These are phyloP conservation scores for Paramecium pentaurelia DNA, from an alignment of 73 alveolate species.

Conservation along the genomic window DNA sequence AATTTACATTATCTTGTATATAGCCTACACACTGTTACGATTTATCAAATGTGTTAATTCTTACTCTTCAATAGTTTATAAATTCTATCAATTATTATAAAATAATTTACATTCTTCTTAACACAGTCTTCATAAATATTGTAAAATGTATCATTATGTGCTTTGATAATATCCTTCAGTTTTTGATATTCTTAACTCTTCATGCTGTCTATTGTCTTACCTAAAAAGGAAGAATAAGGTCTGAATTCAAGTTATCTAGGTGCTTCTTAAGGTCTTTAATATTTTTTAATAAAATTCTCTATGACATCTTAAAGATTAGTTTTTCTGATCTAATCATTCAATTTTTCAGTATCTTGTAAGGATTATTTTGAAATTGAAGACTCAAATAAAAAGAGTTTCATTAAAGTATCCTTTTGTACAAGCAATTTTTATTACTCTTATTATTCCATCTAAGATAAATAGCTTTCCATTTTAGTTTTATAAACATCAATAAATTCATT, in stretches of 20 bases:
- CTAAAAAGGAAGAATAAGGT: background rate
- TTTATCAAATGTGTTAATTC: background rate
- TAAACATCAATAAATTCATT: slow-evolving; percentile 38
- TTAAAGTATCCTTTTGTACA: slow-evolving; percentile 20
- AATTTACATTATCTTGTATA: background rate
- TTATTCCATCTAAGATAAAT: background rate
- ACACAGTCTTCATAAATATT: background rate
- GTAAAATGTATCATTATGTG: background rate
- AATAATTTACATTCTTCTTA: background rate
- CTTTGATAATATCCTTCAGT: background rate
- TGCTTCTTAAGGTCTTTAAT: background rate
- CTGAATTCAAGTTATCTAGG: background rate
- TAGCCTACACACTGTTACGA: background rate
- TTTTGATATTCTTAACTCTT: background rate
- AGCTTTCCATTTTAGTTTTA: slow-evolving; percentile 11
- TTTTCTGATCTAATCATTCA: background rate
- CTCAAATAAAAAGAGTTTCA: slow-evolving; percentile 29
- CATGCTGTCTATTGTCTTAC: background rate
- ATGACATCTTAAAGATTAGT: background rate
- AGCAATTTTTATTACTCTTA: background rate
- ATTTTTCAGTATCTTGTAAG: background rate
- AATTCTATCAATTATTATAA: background rate
- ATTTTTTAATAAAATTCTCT: background rate
- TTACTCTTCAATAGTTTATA: background rate
- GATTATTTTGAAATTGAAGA: background rate